Evolutionary conservation across 169 alveolate genomes (phyloP).

Genomic region (Cardiosporidium cionae): DNA sequence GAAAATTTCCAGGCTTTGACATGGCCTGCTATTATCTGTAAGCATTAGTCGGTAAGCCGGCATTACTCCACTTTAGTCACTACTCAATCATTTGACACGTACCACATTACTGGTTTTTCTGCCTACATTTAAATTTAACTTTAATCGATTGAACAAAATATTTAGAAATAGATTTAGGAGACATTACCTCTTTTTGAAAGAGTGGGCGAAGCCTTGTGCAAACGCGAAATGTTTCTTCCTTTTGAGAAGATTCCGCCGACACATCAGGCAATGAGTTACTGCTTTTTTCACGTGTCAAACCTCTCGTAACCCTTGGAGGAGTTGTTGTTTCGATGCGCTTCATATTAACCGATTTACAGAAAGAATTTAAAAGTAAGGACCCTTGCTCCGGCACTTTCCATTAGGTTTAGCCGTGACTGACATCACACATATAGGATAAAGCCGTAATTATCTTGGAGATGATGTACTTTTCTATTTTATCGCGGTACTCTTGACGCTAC

Average conservation of each 20-base stretch:
- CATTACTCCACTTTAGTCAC: not conserved
- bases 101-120: not conserved
- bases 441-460: too few species aligned
- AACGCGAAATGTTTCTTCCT: constrained; percentile 56
- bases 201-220: constrained; percentile 61
- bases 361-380: too few species aligned
- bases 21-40: constrained; percentile 50
- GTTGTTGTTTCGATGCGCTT: too few species aligned
- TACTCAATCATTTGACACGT: not conserved
- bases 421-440: too few species aligned
- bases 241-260: constrained; percentile 36
- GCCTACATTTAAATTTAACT: not conserved
- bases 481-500: too few species aligned
- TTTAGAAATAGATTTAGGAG: not conserved
- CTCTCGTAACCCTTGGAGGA: too few species aligned
- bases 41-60: not conserved
- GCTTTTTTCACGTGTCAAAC: too few species aligned
- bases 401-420: too few species aligned
- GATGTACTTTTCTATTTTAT: too few species aligned
- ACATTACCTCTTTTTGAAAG: constrained; percentile 52
- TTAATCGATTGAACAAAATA: not conserved
- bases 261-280: constrained; percentile 1
- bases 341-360: too few species aligned
- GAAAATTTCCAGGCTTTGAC: constrained; percentile 57
- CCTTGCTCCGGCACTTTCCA: too few species aligned